phyloP scores from a whole-genome alignment of 441 rosid species.

The Raphanus hybrid region DNA sequence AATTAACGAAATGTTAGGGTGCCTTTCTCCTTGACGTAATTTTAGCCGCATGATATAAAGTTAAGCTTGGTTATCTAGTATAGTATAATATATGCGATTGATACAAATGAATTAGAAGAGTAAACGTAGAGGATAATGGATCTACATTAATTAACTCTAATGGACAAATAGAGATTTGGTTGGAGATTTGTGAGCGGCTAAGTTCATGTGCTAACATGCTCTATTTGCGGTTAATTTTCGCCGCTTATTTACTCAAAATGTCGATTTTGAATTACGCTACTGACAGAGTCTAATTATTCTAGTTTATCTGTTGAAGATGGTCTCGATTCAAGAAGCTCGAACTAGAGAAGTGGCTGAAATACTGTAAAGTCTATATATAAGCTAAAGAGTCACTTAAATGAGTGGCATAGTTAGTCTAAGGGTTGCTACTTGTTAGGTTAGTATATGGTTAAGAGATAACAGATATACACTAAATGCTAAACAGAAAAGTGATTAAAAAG shows the following conservation, averaged over 20 bases:
- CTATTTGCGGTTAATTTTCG: no score
- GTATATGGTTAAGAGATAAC: slow-evolving; percentile 7
- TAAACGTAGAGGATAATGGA: slow-evolving; percentile 35
- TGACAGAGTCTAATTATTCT: no score
- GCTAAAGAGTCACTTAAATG: neutral
- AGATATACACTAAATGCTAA: slow-evolving; percentile 11
- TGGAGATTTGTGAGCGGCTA: slow-evolving; percentile 43
- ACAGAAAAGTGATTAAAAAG: neutral
- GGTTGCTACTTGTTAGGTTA: neutral
- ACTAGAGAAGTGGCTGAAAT: neutral
- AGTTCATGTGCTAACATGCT: slow-evolving; percentile 31
- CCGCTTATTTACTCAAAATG: no score
- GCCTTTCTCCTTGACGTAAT: slow-evolving; percentile 19
- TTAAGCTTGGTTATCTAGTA: slow-evolving; percentile 10
- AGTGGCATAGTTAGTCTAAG: no score
- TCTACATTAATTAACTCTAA: slow-evolving; percentile 18
- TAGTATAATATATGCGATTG: neutral
- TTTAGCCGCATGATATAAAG: slow-evolving; percentile 31
- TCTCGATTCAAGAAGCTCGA: neutral
- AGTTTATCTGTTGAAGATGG: neutral
- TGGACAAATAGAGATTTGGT: slow-evolving; percentile 9
- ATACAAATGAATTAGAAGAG: slow-evolving; percentile 22
- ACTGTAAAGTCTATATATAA: neutral
- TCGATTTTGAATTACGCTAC: no score
- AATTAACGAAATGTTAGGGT: slow-evolving; percentile 13